These are phyloP conservation scores for Colletotrichum kahawae DNA, from an alignment of 2,329 filamentous ascomycete genomes.

Conservation along the genomic window DNA sequence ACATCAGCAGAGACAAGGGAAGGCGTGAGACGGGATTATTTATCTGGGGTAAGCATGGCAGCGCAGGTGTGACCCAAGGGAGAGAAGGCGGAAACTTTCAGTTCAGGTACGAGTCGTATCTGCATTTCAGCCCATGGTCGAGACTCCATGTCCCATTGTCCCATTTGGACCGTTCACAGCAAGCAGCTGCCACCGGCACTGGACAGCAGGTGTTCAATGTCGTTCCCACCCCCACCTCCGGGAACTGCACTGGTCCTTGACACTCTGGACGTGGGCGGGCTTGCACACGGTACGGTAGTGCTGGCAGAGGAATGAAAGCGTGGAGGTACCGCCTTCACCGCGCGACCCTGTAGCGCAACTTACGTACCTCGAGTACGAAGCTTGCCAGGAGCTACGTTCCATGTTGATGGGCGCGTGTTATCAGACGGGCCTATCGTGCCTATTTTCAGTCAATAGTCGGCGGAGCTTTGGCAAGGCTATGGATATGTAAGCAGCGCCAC, in stretches of 20 bases:
- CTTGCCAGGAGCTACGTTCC: conserved; percentile 16
- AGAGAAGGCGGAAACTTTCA: conserved; percentile 9
- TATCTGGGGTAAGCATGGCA: conserved; percentile 20
- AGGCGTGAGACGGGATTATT: conserved; percentile 12
- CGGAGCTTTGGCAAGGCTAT: neutral
- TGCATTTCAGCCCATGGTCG: neutral
- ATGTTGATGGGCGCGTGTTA: conserved; percentile 7
- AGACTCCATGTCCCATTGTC: neutral
- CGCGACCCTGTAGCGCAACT: conserved; percentile 13
- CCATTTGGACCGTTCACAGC: neutral
- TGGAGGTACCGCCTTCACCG: neutral
- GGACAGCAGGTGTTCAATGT: neutral
- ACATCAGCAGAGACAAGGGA: neutral
- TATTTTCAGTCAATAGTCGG: neutral
- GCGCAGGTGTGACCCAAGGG: conserved; percentile 10
- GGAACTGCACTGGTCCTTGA: neutral
- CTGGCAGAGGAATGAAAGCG: neutral
- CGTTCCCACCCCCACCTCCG: conserved; percentile 18
- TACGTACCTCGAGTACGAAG: conserved; percentile 16
- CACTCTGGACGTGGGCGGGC: neutral
- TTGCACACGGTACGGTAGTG: neutral
- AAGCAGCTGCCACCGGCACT: neutral
- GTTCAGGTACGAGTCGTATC: conserved; percentile 20
- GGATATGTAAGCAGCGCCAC: neutral
- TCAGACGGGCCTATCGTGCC: neutral